Base-by-base conservation (phyloP, 345 rosid species). In the Angophora floribunda region DNA sequence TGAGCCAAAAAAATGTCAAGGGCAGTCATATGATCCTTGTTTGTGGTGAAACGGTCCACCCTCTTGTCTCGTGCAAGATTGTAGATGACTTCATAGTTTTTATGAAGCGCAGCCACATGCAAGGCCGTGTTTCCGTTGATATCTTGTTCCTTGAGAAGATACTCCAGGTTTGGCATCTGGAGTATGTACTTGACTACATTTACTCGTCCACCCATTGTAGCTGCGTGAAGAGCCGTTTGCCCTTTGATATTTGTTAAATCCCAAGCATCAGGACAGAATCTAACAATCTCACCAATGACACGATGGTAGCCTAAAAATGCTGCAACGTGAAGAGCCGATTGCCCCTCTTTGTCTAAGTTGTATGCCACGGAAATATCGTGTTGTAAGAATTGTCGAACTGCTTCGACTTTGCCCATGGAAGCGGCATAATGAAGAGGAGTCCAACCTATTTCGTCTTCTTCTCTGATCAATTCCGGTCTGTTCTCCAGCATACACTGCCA, bases 91-190 rank as follows among this genome's bases (percentile, higher is more conserved):
- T 0, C 2, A 22, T 52, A 52, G 0, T 52, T 0, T 6, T 52
- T 52, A 52, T 52, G 57, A 52, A 52, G 57, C 2, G 8, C 55
- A 2, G 55, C 55, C 55, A 52, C 6, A 52, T 52, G 55, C 3
- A 17, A 22, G 17, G 22, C 4, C 1, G 9, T 52, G 55, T 52
- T 52, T 52, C 55, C 55, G 7, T 52, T 8, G 1, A 0, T 52
- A 3, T 52, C 55, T 52, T 52, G 22, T 52, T 52, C 55, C 4
- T 52, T 52, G 55, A 52, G 13, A 52, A 52, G 55, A 52, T 52
- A 19, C 22, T 2, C 1, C 1, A 52, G 1, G 4, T 17, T 17
- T 6, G 55, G 1, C 8, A 0, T 52, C 19, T 4, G 8, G 0
- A 52, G 8, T 0, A 2, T 52, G 55, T 52, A 0, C 55, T 6